Percentiles rank a stretch among this genome's conserved stretches.
Evolutionary conservation across 2,329 filamentous ascomycete species (phyloP).

Genomic region (Zasmidium angulare): DNA sequence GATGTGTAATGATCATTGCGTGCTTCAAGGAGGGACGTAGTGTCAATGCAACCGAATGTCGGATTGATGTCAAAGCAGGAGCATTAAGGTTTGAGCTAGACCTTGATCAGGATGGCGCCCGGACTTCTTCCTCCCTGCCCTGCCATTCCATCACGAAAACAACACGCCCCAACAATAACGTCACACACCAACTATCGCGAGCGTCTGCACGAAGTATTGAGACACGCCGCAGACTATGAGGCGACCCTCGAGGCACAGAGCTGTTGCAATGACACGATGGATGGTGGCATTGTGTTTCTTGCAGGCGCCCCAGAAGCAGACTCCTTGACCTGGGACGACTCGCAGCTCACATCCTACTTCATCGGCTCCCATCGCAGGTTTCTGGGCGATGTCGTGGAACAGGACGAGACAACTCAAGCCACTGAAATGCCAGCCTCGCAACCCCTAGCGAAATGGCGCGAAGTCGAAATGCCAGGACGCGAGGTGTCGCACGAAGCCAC

Average conservation of each 20-base stretch:
- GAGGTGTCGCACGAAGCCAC: background rate
- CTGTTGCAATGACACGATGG: conserved; percentile 2
- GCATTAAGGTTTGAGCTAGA: too few species aligned
- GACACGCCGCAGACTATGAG: background rate
- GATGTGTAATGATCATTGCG: too few species aligned
- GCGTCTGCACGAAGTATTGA: too few species aligned
- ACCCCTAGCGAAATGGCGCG: conserved; percentile 29
- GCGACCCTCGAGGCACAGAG: background rate
- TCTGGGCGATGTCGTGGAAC: conserved; percentile 11
- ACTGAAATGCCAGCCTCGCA: conserved; percentile 9
- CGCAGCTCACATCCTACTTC: conserved; percentile 52
- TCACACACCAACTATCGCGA: too few species aligned
- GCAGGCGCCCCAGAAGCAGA: conserved; percentile 61
- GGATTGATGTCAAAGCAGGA: too few species aligned
- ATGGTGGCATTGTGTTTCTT: conserved; percentile 46
- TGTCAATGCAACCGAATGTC: too few species aligned
- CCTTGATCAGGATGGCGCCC: too few species aligned
- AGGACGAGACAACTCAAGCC: conserved; percentile 8
- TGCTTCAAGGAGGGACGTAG: too few species aligned
- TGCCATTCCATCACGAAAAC: too few species aligned
- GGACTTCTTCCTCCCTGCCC: too few species aligned
- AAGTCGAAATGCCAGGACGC: conserved; percentile 11
- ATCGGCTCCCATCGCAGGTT: conserved; percentile 25
- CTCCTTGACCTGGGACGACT: conserved; percentile 56
- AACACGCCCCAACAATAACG: too few species aligned